Evolutionary conservation across 208 protist genomes (phyloP), one percentile per base, ranked within the genome.

Genomic region (Leishmania guyanensis): DNA sequence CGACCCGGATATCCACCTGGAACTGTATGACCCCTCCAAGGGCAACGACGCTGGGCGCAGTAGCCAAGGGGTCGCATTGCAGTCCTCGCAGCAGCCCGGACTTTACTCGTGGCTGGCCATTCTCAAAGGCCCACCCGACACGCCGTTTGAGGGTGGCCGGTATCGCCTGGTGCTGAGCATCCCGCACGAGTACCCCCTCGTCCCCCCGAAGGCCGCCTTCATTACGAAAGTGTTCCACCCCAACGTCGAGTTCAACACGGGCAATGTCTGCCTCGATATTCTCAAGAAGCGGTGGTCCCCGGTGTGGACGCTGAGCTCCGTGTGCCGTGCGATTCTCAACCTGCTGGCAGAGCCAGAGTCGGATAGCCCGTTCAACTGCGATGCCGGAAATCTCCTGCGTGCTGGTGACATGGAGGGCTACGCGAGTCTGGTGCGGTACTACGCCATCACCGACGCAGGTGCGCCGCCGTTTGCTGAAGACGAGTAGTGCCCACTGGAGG

Each of bases 231-330:
- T 98, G 43, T 98, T 98, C 77, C 96, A 98, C 80, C 95, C 95
- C 0, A 98, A 98, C 76, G 91, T 98, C 8, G 88, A 96, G 83
- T 98, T 97, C 81, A 79, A 80, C 26, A 93, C 79, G 33, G 96
- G 96, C 29, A 87, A 93, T 43, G 94, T 98, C 16, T 98, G 96
- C 72, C 84, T 98, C 2, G 96, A 98, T 75, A 98, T 98, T 76
- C 86, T 98, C 46, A 98, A 98, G 79, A 91, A 77, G 50, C 81
- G 83, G 0, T 98, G 96, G 96, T 93, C 86, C 9, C 96, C 96
- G 8, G 96, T 95, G 64, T 98, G 96, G 95, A 98, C 94, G 26
- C 82, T 98, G 33, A 80, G 54, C n/a, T 91, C 87, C 29, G 93
- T 98, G 16, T 98, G 95, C 80, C 87, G 91, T 10, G 95, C 96